Percentiles rank a stretch among this genome's conserved stretches.
phyloP scores from a whole-genome alignment of 2,329 filamentous ascomycete genomes.

The Botryosphaeria agaves region DNA sequence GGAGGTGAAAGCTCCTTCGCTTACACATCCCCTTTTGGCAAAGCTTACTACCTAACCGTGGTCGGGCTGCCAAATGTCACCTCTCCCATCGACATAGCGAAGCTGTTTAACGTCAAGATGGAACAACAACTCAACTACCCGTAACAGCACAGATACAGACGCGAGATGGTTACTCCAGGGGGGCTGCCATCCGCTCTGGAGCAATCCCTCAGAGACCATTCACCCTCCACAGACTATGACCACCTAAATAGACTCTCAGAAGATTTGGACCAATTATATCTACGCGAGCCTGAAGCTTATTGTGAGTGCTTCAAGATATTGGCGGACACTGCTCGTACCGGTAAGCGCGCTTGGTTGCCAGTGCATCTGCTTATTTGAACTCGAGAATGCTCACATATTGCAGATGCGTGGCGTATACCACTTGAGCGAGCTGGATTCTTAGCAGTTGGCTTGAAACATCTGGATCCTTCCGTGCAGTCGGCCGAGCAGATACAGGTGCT shows the following conservation, averaged over 20 bases:
- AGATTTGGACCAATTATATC: background rate
- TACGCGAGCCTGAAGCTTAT: background rate
- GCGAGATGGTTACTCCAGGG: no score
- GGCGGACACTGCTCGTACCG: background rate
- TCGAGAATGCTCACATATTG: background rate
- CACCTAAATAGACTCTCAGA: no score
- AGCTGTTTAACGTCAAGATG: background rate
- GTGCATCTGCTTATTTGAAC: background rate
- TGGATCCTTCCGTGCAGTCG: slow-evolving; percentile 16
- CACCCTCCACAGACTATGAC: no score
- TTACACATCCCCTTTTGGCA: no score
- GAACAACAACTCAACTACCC: background rate
- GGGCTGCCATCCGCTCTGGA: no score
- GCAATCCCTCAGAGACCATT: no score
- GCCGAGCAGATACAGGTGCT: no score
- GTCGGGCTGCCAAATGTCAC: slow-evolving; percentile 1
- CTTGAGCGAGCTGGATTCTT: slow-evolving; percentile 12
- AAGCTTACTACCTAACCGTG: no score
- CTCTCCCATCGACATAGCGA: no score
- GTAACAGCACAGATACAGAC: no score
- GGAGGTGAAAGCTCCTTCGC: slow-evolving; percentile 1
- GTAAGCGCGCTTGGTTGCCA: background rate
- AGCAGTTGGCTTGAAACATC: slow-evolving; percentile 9
- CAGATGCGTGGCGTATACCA: slow-evolving; percentile 14
- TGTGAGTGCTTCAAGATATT: background rate